Conservation (phyloP, 306 rosid genomes). For the Dryas alaskensis region DNA sequence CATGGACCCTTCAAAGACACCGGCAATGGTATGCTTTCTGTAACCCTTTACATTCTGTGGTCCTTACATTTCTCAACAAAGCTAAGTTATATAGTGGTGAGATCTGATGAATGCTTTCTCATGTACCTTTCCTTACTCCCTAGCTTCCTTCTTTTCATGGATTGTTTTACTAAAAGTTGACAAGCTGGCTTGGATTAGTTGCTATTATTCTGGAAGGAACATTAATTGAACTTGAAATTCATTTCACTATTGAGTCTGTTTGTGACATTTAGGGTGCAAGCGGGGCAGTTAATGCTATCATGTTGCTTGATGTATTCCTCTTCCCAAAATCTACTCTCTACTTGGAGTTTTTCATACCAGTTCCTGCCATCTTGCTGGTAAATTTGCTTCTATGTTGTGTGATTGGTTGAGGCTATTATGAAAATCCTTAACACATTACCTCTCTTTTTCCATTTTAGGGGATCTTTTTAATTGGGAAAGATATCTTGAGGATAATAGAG, state of each 20-base stretch:
- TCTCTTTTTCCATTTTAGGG: slow-evolving; percentile 55
- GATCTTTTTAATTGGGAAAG: slow-evolving; percentile 64
- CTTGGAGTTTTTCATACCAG: slow-evolving; percentile 60
- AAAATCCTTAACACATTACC: slow-evolving; percentile 25
- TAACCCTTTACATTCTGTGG: slow-evolving; percentile 18
- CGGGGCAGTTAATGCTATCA: slow-evolving; percentile 79
- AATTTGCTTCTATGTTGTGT: slow-evolving; percentile 27
- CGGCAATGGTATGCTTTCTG: slow-evolving; percentile 57
- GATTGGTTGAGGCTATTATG: slow-evolving; percentile 22
- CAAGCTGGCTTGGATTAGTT: neutral
- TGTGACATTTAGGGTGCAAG: slow-evolving; percentile 75
- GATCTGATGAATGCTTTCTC: neutral
- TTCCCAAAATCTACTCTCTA: slow-evolving; percentile 62
- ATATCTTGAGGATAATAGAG: slow-evolving; percentile 54
- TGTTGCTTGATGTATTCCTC: slow-evolving; percentile 83
- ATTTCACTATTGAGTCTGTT: slow-evolving; percentile 22
- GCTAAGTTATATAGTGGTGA: neutral
- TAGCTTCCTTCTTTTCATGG: neutral
- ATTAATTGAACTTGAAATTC: slow-evolving; percentile 25
- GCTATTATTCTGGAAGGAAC: neutral
- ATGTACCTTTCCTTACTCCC: neutral
- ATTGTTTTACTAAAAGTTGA: neutral
- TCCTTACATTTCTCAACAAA: neutral
- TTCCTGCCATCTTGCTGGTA: slow-evolving; percentile 81
- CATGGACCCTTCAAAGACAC: slow-evolving; percentile 34